Evolutionary conservation across 257 asterid species (phyloP).

Genomic region (Scutellaria barbata): DNA sequence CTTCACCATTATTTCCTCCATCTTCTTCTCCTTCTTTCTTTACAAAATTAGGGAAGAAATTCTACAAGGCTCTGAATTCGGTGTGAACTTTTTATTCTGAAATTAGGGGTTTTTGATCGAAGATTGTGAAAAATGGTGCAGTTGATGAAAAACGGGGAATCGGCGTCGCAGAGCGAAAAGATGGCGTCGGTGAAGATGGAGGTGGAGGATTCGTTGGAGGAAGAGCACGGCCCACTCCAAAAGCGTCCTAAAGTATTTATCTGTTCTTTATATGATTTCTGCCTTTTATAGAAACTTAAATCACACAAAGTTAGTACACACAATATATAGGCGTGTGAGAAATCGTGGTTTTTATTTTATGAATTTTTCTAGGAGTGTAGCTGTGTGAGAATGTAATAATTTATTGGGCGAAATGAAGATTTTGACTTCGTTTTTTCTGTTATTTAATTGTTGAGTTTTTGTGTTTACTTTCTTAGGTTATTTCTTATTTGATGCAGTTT

Average conservation of each 20-base stretch:
- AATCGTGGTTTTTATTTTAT: neutral
- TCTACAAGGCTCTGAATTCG: neutral
- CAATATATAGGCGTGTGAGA: neutral
- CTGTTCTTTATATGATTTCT: neutral
- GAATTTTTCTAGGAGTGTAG: conserved; percentile 16
- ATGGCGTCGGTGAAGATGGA: conserved; percentile 54
- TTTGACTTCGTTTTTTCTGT: conserved; percentile 21
- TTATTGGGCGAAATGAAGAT: neutral
- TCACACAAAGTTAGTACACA: neutral
- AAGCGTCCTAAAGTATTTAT: conserved; percentile 55
- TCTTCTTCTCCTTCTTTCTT: neutral
- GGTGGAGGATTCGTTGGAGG: conserved; percentile 55
- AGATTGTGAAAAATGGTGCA: conserved; percentile 40
- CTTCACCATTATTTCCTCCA: conserved; percentile 23
- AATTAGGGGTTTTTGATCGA: conserved; percentile 35
- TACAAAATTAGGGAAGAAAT: neutral
- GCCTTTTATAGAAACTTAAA: conserved; percentile 1
- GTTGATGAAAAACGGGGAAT: conserved; percentile 54
- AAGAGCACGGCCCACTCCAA: conserved; percentile 52
- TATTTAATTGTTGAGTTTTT: neutral
- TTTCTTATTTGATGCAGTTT: neutral
- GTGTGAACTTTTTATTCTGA: conserved; percentile 5
- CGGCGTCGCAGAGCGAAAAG: conserved; percentile 48
- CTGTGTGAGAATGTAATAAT: conserved; percentile 30
- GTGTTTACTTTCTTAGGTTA: conserved; percentile 19